These are phyloP conservation scores for Chrysophaeum taylorii DNA, from an alignment of 352 stramenopile species.

Conservation along the genomic window DNA sequence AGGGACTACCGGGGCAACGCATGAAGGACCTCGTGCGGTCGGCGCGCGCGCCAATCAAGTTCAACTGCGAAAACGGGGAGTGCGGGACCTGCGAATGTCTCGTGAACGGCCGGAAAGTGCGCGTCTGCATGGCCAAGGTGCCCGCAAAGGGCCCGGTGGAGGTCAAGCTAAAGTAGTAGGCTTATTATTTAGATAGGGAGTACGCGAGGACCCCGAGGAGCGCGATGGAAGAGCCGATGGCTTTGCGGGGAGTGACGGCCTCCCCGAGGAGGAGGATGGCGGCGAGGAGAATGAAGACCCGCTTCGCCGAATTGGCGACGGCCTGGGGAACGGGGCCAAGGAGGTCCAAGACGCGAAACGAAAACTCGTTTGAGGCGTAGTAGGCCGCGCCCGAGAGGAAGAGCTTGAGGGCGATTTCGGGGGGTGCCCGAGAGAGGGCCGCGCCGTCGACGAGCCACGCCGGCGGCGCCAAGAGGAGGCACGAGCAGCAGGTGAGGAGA, in stretches of 20 bases:
- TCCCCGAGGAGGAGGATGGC: conserved; percentile 4
- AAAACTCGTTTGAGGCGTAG: conserved; percentile 16
- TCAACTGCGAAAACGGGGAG: conserved; percentile 13
- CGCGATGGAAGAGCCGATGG: neutral
- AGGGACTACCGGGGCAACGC: neutral
- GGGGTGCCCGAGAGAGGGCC: neutral
- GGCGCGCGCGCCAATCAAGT: conserved; percentile 9
- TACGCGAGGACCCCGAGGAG: neutral
- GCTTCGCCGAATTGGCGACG: conserved; percentile 10
- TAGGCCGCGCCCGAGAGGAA: neutral
- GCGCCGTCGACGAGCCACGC: neutral
- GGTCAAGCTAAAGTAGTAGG: neutral
- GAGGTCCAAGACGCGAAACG: conserved; percentile 2
- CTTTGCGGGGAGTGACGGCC: neutral
- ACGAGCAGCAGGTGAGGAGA: conserved; percentile 3
- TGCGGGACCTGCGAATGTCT: conserved; percentile 5
- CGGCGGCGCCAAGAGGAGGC: neutral
- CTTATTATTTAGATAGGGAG: neutral
- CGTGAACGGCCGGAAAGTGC: neutral
- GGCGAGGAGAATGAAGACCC: conserved; percentile 11
- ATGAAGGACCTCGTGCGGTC: conserved; percentile 9
- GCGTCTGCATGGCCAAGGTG: neutral
- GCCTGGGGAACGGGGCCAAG: conserved; percentile 3
- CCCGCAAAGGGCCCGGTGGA: neutral
- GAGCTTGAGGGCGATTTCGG: neutral